phyloP scores from a whole-genome alignment of 768 basidiomycete genomes.

The Naganishia randhawae region DNA sequence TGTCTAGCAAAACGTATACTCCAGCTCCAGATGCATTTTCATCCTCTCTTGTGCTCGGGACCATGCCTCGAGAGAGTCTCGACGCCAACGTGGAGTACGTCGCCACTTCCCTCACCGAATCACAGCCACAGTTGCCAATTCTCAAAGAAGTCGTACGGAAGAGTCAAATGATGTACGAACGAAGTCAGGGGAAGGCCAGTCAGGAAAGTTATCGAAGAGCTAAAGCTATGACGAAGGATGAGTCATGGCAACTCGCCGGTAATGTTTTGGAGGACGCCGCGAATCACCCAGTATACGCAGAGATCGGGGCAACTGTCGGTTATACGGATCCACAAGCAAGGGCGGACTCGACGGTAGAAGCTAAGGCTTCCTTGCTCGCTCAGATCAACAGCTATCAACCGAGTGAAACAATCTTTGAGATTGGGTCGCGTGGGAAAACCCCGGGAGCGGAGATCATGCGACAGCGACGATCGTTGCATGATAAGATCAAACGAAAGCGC shows the following conservation, averaged over 20 bases:
- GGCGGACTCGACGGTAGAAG: constrained; percentile 34
- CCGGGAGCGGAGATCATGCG: constrained; percentile 76
- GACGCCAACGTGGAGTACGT: constrained; percentile 83
- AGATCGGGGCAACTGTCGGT: constrained; percentile 15
- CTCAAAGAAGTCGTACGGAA: constrained; percentile 78
- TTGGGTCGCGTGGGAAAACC: constrained; percentile 66
- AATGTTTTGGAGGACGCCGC: constrained; percentile 56
- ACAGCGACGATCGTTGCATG: constrained; percentile 72
- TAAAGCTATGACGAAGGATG: constrained; percentile 74
- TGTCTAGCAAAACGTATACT: constrained; percentile 54
- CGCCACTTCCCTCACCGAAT: constrained; percentile 37
- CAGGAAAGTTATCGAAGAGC: constrained; percentile 79
- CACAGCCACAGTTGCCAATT: constrained; percentile 58
- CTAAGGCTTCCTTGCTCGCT: constrained; percentile 64
- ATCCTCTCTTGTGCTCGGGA: constrained; percentile 71
- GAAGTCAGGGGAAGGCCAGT: constrained; percentile 85
- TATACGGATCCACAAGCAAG: constrained; percentile 18
- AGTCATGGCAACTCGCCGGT: constrained; percentile 67
- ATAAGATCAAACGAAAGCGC: constrained; percentile 26
- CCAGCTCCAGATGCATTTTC: constrained; percentile 63
- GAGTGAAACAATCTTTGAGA: constrained; percentile 83
- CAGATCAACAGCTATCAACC: constrained; percentile 80
- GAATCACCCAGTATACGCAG: constrained; percentile 62
- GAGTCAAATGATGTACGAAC: constrained; percentile 89
- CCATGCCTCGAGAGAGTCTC: constrained; percentile 70